Base-by-base conservation (phyloP, 1,284 basidiomycete species). In the Cutaneotrichosporon sp. region DNA sequence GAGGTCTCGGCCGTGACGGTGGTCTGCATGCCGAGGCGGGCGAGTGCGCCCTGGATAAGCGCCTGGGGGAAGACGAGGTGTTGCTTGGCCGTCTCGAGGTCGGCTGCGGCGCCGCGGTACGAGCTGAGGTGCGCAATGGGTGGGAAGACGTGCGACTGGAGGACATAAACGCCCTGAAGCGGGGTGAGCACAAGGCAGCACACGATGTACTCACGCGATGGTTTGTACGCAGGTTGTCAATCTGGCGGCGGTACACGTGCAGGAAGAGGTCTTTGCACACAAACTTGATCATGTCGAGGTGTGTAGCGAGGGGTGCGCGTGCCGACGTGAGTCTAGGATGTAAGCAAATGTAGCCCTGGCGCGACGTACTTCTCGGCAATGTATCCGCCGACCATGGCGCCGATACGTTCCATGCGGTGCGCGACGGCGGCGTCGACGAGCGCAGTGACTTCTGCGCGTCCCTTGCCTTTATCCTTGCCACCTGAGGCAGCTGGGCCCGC, bases 221-320 rank as follows among this genome's bases (percentile, higher is more conserved):
- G 71, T 97, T 97, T 9, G 92, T 97, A 43, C 92, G 82, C 44
- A 97, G 77, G 69, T 96, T 96, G 69, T 97, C 92, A 1, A 96
- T 90, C 72, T 96, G 93, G 68, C 94, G 93, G 20, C 69, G 65
- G 48, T 74, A 72, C 23, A 74, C 64, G 58, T 66, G 65, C 7
- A 73, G 56, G 61, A 74, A 73, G n/a, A 96, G 77, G 58, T 97
- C 92, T 70, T 97, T 97, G 78, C 92, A 97, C 56, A 97, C 81
- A 67, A 96, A 96, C 73, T 97, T 97, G 76, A 97, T 85, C 14
- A 84, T 84, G 63, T 97, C 92, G 9, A 97, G 79, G 2, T 90
- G 88, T 62, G 92, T 86, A 0, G 82, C 74, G 60, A 94, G 87
- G 41, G 88, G 79, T 30, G 84, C 78, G 56, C 85, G 79, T 54